Percentiles rank a stretch among this genome's conserved stretches.
Evolutionary conservation across 768 basidiomycete species (phyloP).

Genomic region (Postia placenta): DNA sequence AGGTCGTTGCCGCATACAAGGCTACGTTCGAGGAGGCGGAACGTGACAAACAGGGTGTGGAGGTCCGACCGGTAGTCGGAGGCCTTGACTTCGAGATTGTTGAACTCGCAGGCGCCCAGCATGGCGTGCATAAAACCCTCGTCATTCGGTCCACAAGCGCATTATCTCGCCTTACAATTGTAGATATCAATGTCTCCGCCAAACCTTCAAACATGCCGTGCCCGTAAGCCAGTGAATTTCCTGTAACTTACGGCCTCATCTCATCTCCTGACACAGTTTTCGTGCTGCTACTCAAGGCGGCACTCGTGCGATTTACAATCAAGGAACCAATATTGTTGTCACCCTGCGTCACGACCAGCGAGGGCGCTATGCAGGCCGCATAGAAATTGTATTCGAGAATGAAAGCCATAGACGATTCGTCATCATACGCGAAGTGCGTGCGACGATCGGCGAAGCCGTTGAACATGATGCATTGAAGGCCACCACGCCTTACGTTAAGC

Average conservation of each 20-base stretch:
- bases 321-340: constrained; percentile 11
- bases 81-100: constrained; percentile 48
- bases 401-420: background rate
- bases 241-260: background rate
- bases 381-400: constrained; percentile 44
- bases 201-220: background rate
- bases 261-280: background rate
- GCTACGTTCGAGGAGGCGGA: constrained; percentile 45
- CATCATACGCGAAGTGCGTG: background rate
- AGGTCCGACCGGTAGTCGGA: constrained; percentile 26
- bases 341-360: constrained; percentile 23
- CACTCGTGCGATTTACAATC: background rate
- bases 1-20: constrained; percentile 33
- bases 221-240: background rate
- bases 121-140: constrained; percentile 9
- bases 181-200: background rate
- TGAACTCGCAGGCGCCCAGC: constrained; percentile 27
- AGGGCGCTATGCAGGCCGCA: constrained; percentile 47
- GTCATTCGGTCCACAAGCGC: constrained; percentile 10
- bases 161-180: background rate
- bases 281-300: constrained; percentile 12
- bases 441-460: constrained; percentile 1
- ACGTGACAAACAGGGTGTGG: constrained; percentile 47
- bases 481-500: background rate
- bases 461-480: constrained; percentile 1